Conservation (phyloP, 352 stramenopile genomes). For the Pythium oligandrum region DNA sequence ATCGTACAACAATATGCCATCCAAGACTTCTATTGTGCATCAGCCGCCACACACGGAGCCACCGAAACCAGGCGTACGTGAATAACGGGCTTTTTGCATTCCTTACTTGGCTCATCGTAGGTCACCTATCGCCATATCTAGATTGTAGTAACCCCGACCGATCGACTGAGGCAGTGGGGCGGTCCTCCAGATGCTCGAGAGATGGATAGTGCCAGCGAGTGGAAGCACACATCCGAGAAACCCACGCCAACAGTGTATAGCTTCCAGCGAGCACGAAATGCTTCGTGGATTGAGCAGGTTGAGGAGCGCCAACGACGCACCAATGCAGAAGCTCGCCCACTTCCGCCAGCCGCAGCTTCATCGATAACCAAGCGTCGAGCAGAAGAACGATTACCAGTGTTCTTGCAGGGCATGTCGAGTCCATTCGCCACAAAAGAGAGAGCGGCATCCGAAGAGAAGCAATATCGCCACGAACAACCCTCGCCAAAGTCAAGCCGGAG, state of each 20-base stretch:
- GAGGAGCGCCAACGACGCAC: conserved; percentile 41
- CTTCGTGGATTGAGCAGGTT: conserved; percentile 71
- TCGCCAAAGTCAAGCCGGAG: too few relatives aligned
- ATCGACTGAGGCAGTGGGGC: conserved; percentile 50
- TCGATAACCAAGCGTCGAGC: background rate
- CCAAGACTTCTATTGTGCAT: conserved; percentile 7
- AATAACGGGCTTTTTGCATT: background rate
- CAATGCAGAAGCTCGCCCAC: conserved; percentile 27
- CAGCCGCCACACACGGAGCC: conserved; percentile 10
- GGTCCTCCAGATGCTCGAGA: conserved; percentile 26
- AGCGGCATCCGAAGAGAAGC: conserved; percentile 20
- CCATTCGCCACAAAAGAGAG: background rate
- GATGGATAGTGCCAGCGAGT: conserved; percentile 52
- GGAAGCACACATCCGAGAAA: conserved; percentile 67
- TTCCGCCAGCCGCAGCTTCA: conserved; percentile 1
- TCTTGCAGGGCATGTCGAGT: background rate
- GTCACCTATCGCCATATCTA: conserved; percentile 2
- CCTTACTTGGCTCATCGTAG: background rate
- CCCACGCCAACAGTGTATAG: conserved; percentile 45
- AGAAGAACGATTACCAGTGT: background rate
- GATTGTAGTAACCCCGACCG: conserved; percentile 11
- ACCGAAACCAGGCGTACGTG: conserved; percentile 7
- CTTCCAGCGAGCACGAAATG: conserved; percentile 40
- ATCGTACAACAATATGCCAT: conserved; percentile 37
- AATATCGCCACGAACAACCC: background rate